Conservation (phyloP, 2,329 filamentous ascomycete species). For the Talaromyces sp. region DNA sequence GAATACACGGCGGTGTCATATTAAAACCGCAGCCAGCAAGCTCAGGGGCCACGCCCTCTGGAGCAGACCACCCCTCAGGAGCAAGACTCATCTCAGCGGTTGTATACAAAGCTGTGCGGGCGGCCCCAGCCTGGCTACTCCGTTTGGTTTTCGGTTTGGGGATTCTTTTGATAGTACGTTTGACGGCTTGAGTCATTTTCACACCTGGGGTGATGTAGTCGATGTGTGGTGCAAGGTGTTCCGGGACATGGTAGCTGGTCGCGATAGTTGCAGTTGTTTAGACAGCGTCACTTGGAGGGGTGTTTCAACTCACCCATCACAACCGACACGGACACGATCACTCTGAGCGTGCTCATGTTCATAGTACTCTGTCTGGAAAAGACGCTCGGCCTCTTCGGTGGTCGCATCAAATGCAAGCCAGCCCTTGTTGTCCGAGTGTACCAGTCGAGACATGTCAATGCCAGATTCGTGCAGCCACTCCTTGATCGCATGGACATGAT, state of each 20-base stretch:
- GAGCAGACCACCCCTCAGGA: background rate
- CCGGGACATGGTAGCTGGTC: constrained; percentile 7
- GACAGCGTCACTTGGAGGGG: background rate
- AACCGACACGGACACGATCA: constrained; percentile 14
- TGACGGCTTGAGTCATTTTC: constrained; percentile 10
- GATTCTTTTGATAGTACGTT: constrained; percentile 2
- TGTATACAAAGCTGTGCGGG: background rate
- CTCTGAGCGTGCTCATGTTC: constrained; percentile 18
- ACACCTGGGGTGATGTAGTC: constrained; percentile 10
- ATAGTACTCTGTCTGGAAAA: constrained; percentile 22
- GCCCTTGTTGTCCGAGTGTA: constrained; percentile 26
- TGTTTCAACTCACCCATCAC: constrained; percentile 5
- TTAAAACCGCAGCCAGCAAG: constrained; percentile 7
- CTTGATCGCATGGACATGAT: constrained; percentile 17
- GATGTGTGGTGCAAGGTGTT: constrained; percentile 7
- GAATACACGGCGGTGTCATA: constrained; percentile 9
- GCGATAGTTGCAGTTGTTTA: background rate
- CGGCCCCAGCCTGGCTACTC: background rate
- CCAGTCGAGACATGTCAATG: constrained; percentile 17
- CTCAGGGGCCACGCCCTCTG: background rate
- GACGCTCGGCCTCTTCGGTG: constrained; percentile 18
- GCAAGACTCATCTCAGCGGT: background rate
- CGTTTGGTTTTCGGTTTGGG: background rate
- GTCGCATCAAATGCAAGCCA: constrained; percentile 27
- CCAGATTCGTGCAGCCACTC: constrained; percentile 20